Base-by-base conservation (phyloP, 345 rosid species). In the Brassica juncea region DNA sequence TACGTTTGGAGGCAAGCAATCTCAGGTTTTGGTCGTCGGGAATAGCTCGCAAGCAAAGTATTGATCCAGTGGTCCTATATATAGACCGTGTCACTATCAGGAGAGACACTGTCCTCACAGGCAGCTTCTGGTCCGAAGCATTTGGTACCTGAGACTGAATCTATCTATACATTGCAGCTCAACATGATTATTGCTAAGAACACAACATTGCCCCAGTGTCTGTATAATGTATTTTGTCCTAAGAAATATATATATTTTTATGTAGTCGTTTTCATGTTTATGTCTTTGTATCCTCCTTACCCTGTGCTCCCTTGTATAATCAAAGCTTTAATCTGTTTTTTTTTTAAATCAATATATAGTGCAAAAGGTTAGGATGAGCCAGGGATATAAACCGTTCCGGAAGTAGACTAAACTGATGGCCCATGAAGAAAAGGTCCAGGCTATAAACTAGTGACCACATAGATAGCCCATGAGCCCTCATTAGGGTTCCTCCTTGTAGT, bases 11-110 rank as follows among this genome's bases (percentile, higher is more conserved):
- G 79, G 75, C 79, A 80, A 71, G 70, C 71, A 69, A 69, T 66
- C 82, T 74, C 71, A 68, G 65, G 74, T 73, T 73, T 73, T 67
- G 78, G 82, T 73, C 34, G 31, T 80, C 15, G 62, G 67, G 27
- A 61, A 69, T 62, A 62, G 75, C 79, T 35, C 60, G 71, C 68
- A 61, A 44, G 66, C 47, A 62, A 73, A 55, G 34, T 68, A 58
- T 68, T 74, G 73, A 52, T 30, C 35, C 35, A 32, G 35, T 68
- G 77, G 59, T 42, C 49, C 9, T 66, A 72, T 72, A 78, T 30
- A 21, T 66, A 47, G 82, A 62, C 78, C 9, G 59, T 59, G 74
- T 8, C 42, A 49, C 73, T 58, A 30, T 59, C 63, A 44, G 68
- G 39, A 57, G 68, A 71, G 47, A 30, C 42, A 54, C 34, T 66